Evolutionary conservation across 1,284 basidiomycete species (phyloP), one percentile per base, ranked within the genome.

Genomic region (Apiotrichum brassicae): DNA sequence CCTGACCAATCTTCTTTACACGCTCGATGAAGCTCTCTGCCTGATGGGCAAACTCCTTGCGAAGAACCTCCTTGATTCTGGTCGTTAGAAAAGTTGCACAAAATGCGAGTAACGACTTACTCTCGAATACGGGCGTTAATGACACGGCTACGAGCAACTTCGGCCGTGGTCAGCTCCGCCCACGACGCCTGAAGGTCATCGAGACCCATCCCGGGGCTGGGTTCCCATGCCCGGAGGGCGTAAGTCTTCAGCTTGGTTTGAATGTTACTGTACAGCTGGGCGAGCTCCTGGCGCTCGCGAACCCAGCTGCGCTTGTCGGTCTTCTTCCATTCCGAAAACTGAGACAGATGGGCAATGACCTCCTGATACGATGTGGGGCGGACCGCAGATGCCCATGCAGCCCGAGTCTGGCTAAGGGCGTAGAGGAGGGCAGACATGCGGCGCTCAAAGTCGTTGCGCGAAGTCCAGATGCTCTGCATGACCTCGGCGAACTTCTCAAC

Each of bases 401-500:
- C 70, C 59, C 86, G 83, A 12, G 82, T 81, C 40, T 82, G 76
- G 13, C 76, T 67, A 23, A 91, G 77, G 2, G 84, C 78, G 9
- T 73, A 63, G 23, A 91, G 80, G 6, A 92, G 77, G 38, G 57
- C 43, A 4, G 57, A 37, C 61, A 86, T 85, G 37, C 93, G 84
- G n/a, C 84, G 79, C 66, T 97, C 93, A 65, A 97, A 97, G 70
- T 97, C 93, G 63, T 92, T 92, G 19, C 56, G 49, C 9, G 56
- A 34, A 1, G 39, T 68, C 75, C 73, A 75, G 20, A 76, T 66
- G 35, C 72, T 67, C 46, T 88, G 87, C 86, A 97, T 91, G 53
- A 95, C 81, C 59, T 97, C 90, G 1, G 90, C 91, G 64, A 97
- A 97, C 66, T 94, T 94, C 66, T 92, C 90, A 0, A 98, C 87